These are phyloP conservation scores for Citrus unshiu DNA, from an alignment of 345 rosid species.

Conservation along the genomic window DNA sequence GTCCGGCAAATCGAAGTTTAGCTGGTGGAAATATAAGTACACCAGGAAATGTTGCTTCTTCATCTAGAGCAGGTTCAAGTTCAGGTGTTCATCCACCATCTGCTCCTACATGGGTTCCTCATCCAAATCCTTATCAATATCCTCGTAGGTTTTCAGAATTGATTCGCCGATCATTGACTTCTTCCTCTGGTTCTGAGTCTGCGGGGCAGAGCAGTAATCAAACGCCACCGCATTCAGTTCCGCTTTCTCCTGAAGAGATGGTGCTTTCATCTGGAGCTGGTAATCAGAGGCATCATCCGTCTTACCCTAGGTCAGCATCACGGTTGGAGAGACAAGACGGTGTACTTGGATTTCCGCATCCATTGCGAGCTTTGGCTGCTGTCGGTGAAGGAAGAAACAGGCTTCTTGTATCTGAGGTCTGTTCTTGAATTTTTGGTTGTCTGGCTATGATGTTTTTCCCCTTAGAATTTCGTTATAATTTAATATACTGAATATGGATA, in stretches of 20 bases:
- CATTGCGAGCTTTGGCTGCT: conserved; percentile 53
- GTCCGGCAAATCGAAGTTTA: conserved; percentile 35
- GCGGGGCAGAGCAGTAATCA: conserved; percentile 44
- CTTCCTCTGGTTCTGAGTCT: conserved; percentile 46
- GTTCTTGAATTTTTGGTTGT: conserved; percentile 19
- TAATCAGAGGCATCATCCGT: conserved; percentile 40
- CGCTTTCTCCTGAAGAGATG: conserved; percentile 41
- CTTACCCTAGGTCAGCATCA: conserved; percentile 52
- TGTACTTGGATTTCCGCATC: conserved; percentile 45
- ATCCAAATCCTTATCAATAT: conserved; percentile 39
- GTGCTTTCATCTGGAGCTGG: conserved; percentile 45
- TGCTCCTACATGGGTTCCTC: conserved; percentile 44
- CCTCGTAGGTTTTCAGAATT: conserved; percentile 67
- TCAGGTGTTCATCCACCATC: conserved; percentile 49
- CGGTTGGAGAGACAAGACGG: conserved; percentile 61
- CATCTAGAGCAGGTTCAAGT: conserved; percentile 43
- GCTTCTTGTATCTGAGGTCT: conserved; percentile 71
- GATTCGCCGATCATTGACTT: conserved; percentile 62
- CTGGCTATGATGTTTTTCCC: conserved; percentile 3
- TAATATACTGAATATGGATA: neutral
- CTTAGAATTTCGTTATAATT: neutral
- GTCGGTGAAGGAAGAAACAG: conserved; percentile 74
- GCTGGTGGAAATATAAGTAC: conserved; percentile 27
- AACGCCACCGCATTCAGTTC: conserved; percentile 30
- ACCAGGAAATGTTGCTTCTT: conserved; percentile 48